Conservation (phyloP, 257 asterid genomes). For the Ophiorrhiza pumila region DNA sequence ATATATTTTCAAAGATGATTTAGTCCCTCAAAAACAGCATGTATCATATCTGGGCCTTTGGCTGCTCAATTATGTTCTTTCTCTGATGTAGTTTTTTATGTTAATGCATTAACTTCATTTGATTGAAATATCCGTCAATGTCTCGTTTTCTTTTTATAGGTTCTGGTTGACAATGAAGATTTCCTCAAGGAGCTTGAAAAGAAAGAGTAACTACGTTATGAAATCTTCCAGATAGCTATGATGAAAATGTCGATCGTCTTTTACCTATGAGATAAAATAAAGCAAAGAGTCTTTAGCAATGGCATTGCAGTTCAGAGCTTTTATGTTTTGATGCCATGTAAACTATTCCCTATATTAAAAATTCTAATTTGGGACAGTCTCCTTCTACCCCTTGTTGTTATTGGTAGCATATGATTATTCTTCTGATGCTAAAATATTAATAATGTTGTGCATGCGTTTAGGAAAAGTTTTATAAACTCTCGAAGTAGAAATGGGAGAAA, state of each 20-base stretch:
- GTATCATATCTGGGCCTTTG: background rate
- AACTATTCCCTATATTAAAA: background rate
- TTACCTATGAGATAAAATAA: conserved; percentile 9
- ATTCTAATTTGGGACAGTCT: background rate
- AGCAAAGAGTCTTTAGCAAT: background rate
- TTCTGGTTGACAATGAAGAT: conserved; percentile 85
- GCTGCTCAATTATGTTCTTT: background rate
- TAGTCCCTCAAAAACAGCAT: background rate
- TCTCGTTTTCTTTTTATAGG: conserved; percentile 36
- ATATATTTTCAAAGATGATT: background rate
- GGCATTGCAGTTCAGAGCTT: background rate
- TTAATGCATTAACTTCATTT: background rate
- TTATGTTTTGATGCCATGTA: background rate
- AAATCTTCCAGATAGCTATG: conserved; percentile 11
- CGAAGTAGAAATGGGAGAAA: too few relatives aligned
- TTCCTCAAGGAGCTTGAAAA: conserved; percentile 77
- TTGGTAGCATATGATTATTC: background rate
- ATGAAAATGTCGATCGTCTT: background rate
- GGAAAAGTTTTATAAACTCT: too few relatives aligned
- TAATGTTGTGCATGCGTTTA: background rate
- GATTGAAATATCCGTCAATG: background rate
- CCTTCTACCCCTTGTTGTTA: background rate
- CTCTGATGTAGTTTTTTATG: background rate
- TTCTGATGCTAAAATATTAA: background rate
- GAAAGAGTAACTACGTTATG: conserved; percentile 21